These are phyloP conservation scores for Apiospora malaysiana DNA, from an alignment of 2,329 filamentous ascomycete species.

Conservation along the genomic window DNA sequence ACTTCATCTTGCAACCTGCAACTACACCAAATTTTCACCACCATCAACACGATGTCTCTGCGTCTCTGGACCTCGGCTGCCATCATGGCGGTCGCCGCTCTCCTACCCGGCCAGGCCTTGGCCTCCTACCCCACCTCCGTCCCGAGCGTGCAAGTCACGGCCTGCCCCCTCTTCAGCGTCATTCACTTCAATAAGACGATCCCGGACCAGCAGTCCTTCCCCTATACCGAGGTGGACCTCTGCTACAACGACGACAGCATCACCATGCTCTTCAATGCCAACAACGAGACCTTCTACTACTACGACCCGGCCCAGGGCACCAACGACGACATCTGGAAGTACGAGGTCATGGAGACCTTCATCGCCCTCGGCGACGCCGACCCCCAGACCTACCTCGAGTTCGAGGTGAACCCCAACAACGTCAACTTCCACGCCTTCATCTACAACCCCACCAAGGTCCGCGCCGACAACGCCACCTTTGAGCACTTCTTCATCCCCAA, in stretches of 20 bases:
- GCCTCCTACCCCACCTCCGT: constrained; percentile 22
- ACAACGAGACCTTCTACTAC: constrained; percentile 53
- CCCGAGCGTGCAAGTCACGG: constrained; percentile 44
- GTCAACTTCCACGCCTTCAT: constrained; percentile 57
- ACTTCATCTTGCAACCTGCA: not conserved
- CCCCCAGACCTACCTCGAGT: constrained; percentile 56
- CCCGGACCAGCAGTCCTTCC: constrained; percentile 48
- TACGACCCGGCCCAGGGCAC: constrained; percentile 49
- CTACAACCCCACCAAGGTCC: constrained; percentile 55
- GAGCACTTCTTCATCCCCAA: constrained; percentile 50
- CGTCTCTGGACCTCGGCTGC: not conserved
- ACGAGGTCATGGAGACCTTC: constrained; percentile 59
- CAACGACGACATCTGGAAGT: constrained; percentile 54
- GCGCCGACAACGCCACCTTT: constrained; percentile 47
- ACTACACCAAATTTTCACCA: not conserved
- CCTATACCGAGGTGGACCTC: constrained; percentile 51
- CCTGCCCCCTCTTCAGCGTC: constrained; percentile 44
- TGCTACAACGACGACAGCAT: constrained; percentile 52
- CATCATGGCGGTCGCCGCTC: not conserved
- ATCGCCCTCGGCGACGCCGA: constrained; percentile 51
- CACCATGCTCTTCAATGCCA: constrained; percentile 50
- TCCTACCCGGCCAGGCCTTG: not conserved
- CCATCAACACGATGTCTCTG: not conserved
- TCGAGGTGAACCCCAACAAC: constrained; percentile 58
- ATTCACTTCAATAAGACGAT: constrained; percentile 49